Evolutionary conservation across 768 basidiomycete species (phyloP), one percentile per base, ranked within the genome.

Genomic region (Neoboletus magnificus): DNA sequence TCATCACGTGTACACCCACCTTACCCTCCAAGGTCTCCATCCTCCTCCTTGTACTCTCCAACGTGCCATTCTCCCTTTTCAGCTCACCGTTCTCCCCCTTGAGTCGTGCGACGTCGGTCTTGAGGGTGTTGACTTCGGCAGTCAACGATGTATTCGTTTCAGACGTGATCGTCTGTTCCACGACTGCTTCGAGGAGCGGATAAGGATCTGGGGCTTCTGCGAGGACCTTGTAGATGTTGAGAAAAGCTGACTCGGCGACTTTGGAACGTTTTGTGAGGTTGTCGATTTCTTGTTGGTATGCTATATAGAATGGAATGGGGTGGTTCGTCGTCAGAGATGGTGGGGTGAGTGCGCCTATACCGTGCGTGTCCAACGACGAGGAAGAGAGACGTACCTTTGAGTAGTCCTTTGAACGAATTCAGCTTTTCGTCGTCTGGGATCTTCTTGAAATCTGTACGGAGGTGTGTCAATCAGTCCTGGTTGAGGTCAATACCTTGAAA

Each of bases 151-250:
- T 56, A 23, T 68, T 68, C 39, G 62, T 50, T 25, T 67, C 29
- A 85, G 60, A 86, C 65, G 91, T 92, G 43, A 95, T 91, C 2
- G 95, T 87, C 77, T 98, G 97, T 65, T 98, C 96, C 30, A 98
- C 91, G 12, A 93, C 95, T 13, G 87, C 92, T 66, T 99, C 96
- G 15, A 99, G 84, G 8, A 98, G 78, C 10, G 97, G 97, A 69
- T 96, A 97, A 16, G 97, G 97, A 70, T 99, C 97, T 0, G 96
- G 97, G 3, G 92, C 96, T 66, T 99, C 97, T 0, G 96, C 94
- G 9, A 99, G 74, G 22, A 96, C 84, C 69, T 98, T 98, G 79
- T 98, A 98, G 20, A 95, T 88, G 63, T 86, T 92, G n/a, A 98
- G 78, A 73, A 99, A 98, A 1, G 94, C 91, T 65, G 90, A 95